Evolutionary conservation across 495 filamentous ascomycete genomes (phyloP), one percentile per base, ranked within the genome.

Genomic region (Penicillium paradoxum): DNA sequence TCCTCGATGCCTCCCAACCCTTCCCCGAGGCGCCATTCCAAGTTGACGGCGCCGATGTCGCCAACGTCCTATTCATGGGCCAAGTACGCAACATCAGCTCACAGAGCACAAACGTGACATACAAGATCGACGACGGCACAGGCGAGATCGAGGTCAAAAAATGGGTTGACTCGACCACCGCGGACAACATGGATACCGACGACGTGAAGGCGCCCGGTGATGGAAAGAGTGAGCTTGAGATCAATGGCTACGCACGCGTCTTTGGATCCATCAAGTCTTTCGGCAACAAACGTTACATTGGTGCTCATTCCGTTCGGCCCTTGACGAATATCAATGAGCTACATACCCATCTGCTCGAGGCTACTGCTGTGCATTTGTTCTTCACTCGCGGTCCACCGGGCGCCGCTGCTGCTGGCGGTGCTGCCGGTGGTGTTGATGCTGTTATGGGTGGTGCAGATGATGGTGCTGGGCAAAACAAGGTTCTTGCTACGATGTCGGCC

Each of bases 101-200:
- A n/a, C 90, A 95, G 73, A 78, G 87, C 42, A 96, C 92, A 49
- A 95, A 96, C 74, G 79, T 88, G 54, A 95, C 88, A 29, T 97
- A 95, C 80, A 86, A 83, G 59, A 72, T 97, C 58, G 95, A 97
- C 72, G 93, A 98, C 73, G 93, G 95, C 69, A 97, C 93, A 0
- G 93, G 89, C 52, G 77, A 82, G 24, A 83, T 96, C 50, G 93
- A 98, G 75, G 91, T 90, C 36, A 97, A 96, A 76, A 83, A 88
- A 68, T 97, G 90, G 89, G 73, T 91, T 18, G 89, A 96, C 72
- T 66, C 77, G 6, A 73, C 76, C 50, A 68, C 67, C 6, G 68
- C 65, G 10, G 77, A 80, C 24, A 72, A 68, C 27, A 79, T 79
- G 69, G 77, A 80, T 44, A 74, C 63, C 25, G 65, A 73, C 42